Evolutionary conservation across 371 early-diverging fungal genomes (phyloP), one percentile per base, ranked within the genome.

Genomic region (Mucor velutinosus): DNA sequence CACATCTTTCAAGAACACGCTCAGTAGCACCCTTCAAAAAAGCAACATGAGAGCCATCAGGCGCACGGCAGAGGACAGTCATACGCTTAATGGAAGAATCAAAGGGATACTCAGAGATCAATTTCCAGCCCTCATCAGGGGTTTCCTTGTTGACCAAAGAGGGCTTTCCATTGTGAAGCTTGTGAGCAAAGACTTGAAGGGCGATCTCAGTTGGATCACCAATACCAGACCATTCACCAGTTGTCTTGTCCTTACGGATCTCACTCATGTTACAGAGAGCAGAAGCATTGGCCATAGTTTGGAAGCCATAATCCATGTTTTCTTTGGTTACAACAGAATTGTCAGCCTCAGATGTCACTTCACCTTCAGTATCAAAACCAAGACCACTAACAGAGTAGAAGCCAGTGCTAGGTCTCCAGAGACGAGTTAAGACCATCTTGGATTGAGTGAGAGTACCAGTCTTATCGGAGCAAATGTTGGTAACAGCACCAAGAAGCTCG

Each of bases 361-460:
- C 74, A 35, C 83, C 83, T 61, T 77, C 70, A 4, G 60, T 67
- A 10, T 68, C 60, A 29, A 80, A 89, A 3, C 92, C 92, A 33
- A 86, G 74, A 23, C 92, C 92, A 19, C 84, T 70, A 17, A 93
- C 78, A 19, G 78, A 70, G 67, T 84, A 87, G 62, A 83, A 87
- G 7, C 92, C 92, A 59, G 83, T 82, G 1, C 70, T 71, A 1
- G 92, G 92, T 32, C 88, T 76, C 92, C 92, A 93, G 25, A 89
- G 83, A 33, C 92, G 86, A 21, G 89, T 89, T 23, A 90, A 73
- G 10, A 92, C 92, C 95, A 94, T 93, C 80, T 95, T 95, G 65
- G 95, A 96, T 82, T 95, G 93, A 0, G 97, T 96, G 21, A 98
- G 76, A 0, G 97, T 97, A 45, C 98, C 97, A 0, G 97, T 97